Evolutionary conservation across 495 filamentous ascomycete genomes (phyloP), one percentile per base, ranked within the genome.

Genomic region (Aspergillus haitiensis): DNA sequence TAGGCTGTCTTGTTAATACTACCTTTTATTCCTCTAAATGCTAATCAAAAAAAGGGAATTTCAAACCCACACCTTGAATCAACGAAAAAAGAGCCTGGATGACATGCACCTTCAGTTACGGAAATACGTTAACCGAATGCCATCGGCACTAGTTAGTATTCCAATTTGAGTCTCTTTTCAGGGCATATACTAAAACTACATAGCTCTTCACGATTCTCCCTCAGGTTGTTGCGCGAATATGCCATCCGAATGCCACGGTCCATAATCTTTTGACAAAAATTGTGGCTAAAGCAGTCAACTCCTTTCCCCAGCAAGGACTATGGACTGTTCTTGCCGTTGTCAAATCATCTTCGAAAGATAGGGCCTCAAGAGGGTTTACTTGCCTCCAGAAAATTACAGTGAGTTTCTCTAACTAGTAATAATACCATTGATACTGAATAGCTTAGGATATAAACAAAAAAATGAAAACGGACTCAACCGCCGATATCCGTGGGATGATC

Each of bases 201-300:
- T 34, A 82, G 68, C 91, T 95, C 66, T 97, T 96, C 71, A 96
- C 93, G 1, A 90, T 92, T 11, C 78, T 99, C 13, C 86, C 93
- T 33, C 94, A 99, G 73, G 87, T 98, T 42, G 86, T 98, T 55
- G 91, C 93, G 44, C 84, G 94, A 32, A 97, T 99, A 51, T 88
- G 88, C 46, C 93, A 98, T 75, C 84, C 89, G 0, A 89, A 96
- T 70, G 64, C 62, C 18, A 82, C 86, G 9, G 90, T 97, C 15
- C 93, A 88, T 70, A 81, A 84, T 48, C 70, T 90, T 11, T 79
- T 99, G 36, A 80, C 88, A 51, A 79, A 78, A 21, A 91, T 96
- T 61, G 92, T 98, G 48, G 74, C 87, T 39, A 94, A 89, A 67
- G 88, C 96, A 44, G 86, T 96, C 27, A 76, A 84, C 18, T 72